Evolutionary conservation across 192 early-diverging fungal genomes (phyloP), one percentile per base, ranked within the genome.

Genomic region (Mortierella hygrophila): DNA sequence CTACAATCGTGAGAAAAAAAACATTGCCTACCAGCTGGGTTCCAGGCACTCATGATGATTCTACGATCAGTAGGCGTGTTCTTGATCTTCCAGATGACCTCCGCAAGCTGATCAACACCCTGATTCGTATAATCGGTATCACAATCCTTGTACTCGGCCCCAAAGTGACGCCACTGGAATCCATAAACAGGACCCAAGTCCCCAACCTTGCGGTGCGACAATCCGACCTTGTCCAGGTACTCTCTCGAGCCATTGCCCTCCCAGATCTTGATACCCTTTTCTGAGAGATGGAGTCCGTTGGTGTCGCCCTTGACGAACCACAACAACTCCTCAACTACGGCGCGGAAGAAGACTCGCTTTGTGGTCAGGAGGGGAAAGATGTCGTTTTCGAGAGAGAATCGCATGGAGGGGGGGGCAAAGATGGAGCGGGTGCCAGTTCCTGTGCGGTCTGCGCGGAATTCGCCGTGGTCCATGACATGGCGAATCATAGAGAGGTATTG

Each of bases 151-250:
- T 99, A 99, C 70, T 94, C 82, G 1, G 99, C 99, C 0, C 99
- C 99, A 93, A 99, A 99, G 82, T 99, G 97, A 41, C 99, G 90
- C 99, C 99, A 99, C 81, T 99, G 99, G 89, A 97, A 99, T 20
- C 99, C 99, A 79, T 99, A 99, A 29, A 99, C 96, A 2, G 97
- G 97, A 0, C 98, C 98, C 37, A 99, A 82, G 74, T 99, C 98
- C 21, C 98, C 97, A 52, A 94, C 95, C 47, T 93, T 90, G 38
- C 95, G 91, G 77, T 97, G 79, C 0, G 79, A 41, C 29, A 99
- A 88, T 0, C 97, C 97, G 18, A 95, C 87, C 70, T 90, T 90
- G 88, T 99, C 98, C n/a, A 99, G 89, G 73, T 94, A 97, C 80
- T 93, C 96, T 23, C 98, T 92, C 5, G 95, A 95, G 38, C 97